phyloP scores from a whole-genome alignment of 306 rosid genomes.

The Corylus heterophylla region DNA sequence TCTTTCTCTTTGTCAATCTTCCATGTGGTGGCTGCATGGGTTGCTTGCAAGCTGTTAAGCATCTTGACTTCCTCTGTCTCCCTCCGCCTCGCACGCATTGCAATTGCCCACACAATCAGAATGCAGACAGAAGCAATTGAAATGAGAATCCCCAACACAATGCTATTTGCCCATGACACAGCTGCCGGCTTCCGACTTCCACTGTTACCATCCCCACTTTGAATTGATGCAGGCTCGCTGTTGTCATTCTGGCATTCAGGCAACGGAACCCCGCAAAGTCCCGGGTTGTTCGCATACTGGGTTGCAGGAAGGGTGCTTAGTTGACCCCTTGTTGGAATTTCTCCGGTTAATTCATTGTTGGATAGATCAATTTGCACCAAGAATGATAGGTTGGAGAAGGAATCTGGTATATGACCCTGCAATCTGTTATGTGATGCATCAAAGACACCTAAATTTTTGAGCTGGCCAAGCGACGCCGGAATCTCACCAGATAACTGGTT shows the following conservation, averaged over 20 bases:
- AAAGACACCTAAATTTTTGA: slow-evolving; percentile 80
- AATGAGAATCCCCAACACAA: slow-evolving; percentile 78
- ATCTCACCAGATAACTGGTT: slow-evolving; percentile 92
- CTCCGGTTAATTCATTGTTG: slow-evolving; percentile 79
- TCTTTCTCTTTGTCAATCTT: slow-evolving; percentile 96
- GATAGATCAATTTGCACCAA: slow-evolving; percentile 91
- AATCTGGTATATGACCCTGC: slow-evolving; percentile 92
- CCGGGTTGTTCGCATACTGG: slow-evolving; percentile 88
- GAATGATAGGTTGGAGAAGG: slow-evolving; percentile 87
- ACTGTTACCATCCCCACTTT: slow-evolving; percentile 35
- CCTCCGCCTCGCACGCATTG: slow-evolving; percentile 75
- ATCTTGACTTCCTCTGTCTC: slow-evolving; percentile 90
- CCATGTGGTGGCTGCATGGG: slow-evolving; percentile 96
- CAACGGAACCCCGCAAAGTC: slow-evolving; percentile 95
- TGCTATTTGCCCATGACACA: slow-evolving; percentile 80
- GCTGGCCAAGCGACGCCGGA: slow-evolving; percentile 76
- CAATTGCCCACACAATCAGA: slow-evolving; percentile 87
- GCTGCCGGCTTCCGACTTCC: slow-evolving; percentile 47
- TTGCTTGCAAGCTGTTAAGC: slow-evolving; percentile 85
- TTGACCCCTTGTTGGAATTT: slow-evolving; percentile 90
- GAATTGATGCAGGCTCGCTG: slow-evolving; percentile 47
- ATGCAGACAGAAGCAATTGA: slow-evolving; percentile 84
- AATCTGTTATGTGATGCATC: slow-evolving; percentile 87
- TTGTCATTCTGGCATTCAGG: slow-evolving; percentile 55
- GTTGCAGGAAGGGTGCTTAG: slow-evolving; percentile 89